Base-by-base conservation (phyloP, 2,329 filamentous ascomycete species). In the Ophioceras dolichostomum region DNA sequence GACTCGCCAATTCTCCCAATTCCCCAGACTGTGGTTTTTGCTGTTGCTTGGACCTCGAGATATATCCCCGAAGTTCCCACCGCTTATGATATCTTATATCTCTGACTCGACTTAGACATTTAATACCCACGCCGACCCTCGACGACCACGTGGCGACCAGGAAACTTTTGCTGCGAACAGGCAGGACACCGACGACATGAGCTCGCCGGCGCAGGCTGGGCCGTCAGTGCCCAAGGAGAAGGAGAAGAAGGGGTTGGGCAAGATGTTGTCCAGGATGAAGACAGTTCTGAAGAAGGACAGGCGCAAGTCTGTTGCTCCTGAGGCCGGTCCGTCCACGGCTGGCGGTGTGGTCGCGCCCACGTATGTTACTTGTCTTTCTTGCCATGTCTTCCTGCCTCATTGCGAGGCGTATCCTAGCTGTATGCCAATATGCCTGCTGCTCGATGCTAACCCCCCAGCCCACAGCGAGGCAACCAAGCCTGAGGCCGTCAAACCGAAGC, bases 221-320 rank as follows among this genome's bases (percentile, higher is more conserved):
- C 53, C 56, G 28, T 56, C 51, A 37, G 50, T 46, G 41, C 47
- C 53, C 32, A 59, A 56, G 48, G 61, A 63, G 37, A 59, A 56
- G 48, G 61, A 64, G 46, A 68, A 62, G 55, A 68, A 59, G 50
- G 61, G 62, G 10, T 45, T 73, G 20, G 62, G 60, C 38, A 69
- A 59, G 47, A 55, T 72, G 16, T 43, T 73, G 22, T 62, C 61
- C 26, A 58, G 65, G 26, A 58, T 69, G 49, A 73, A 64, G 58
- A 66, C 65, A 3, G 65, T 67, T 22, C 57, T 71, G 39, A 69
- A 57, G 52, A 64, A 57, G 45, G 53, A 65, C 36, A 48, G 49
- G 45, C 37, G 45, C 34, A 45, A 41, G 26, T 41, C 46, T 17
- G 26, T 47, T 33, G 43, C 45, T 39, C 10, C 40, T 43, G 14